These are phyloP conservation scores for Hanseniaspora osmophila DNA, from an alignment of 805 yeast genomes.

Conservation along the genomic window DNA sequence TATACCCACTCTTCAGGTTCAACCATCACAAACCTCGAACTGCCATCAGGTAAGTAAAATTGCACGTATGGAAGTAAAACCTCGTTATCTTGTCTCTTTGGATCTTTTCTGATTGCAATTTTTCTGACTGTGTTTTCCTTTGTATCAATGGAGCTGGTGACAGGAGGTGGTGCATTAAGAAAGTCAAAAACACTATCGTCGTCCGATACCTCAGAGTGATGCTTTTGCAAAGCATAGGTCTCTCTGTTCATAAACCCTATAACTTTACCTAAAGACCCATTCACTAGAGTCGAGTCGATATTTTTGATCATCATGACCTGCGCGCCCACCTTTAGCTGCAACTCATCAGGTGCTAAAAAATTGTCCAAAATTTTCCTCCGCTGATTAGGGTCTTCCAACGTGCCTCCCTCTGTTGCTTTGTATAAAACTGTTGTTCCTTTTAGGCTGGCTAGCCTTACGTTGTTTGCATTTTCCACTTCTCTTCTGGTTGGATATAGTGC, in stretches of 20 bases:
- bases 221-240: constrained; percentile 26
- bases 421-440: constrained; percentile 31
- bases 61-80: constrained; percentile 54
- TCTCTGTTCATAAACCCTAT: constrained; percentile 41
- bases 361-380: constrained; percentile 35
- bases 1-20: constrained; percentile 73
- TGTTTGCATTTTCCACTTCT: constrained; percentile 60
- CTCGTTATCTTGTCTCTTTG: constrained; percentile 25
- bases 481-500: constrained; percentile 58
- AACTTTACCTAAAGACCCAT: constrained; percentile 65
- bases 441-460: constrained; percentile 30
- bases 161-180: constrained; percentile 7
- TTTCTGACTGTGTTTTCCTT: constrained; percentile 30
- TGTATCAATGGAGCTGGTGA: constrained; percentile 11
- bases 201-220: constrained; percentile 5
- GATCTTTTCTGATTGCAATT: constrained; percentile 30
- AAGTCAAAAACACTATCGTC: not conserved
- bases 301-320: constrained; percentile 78
- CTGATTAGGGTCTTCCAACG: constrained; percentile 25
- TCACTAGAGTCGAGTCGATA: constrained; percentile 55
- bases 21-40: constrained; percentile 58
- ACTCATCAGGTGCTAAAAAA: constrained; percentile 37
- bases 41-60: constrained; percentile 58
- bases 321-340: constrained; percentile 52
- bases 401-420: constrained; percentile 44